These are phyloP conservation scores for Cadophora sp. DNA, from an alignment of 2,329 filamentous ascomycete genomes.

Conservation along the genomic window DNA sequence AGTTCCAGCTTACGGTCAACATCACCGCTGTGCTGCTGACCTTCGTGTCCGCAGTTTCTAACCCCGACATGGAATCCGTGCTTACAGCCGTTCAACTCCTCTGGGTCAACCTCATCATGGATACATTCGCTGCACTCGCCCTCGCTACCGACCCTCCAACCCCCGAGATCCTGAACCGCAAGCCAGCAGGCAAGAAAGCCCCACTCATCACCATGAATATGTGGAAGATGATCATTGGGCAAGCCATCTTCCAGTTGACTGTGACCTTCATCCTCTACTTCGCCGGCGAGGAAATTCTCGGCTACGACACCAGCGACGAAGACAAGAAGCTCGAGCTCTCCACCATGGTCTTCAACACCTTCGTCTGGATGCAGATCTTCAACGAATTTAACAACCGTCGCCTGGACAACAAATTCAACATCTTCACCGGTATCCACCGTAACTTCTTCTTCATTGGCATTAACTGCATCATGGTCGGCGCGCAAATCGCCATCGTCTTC, in stretches of 20 bases:
- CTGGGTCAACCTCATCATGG: slow-evolving; percentile 87
- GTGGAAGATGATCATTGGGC: slow-evolving; percentile 99
- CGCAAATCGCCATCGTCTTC: slow-evolving; percentile 88
- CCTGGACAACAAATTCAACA: slow-evolving; percentile 93
- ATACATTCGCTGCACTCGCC: slow-evolving; percentile 79
- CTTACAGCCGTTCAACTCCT: slow-evolving; percentile 78
- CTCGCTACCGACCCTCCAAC: slow-evolving; percentile 77
- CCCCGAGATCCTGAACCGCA: slow-evolving; percentile 69
- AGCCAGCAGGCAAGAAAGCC: slow-evolving; percentile 75
- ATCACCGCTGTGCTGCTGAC: slow-evolving; percentile 79
- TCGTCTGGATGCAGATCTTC: slow-evolving; percentile 99
- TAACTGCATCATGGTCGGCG: slow-evolving; percentile 84
- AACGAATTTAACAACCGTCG: slow-evolving; percentile 90
- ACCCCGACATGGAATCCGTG: slow-evolving; percentile 66
- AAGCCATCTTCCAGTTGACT: slow-evolving; percentile 85
- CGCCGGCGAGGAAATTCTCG: slow-evolving; percentile 65
- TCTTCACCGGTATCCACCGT: slow-evolving; percentile 83
- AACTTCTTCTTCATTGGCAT: slow-evolving; percentile 93
- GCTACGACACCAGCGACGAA: slow-evolving; percentile 56
- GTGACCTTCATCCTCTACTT: slow-evolving; percentile 86
- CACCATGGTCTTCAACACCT: slow-evolving; percentile 84
- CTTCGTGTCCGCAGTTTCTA: slow-evolving; percentile 76
- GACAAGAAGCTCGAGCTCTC: slow-evolving; percentile 70
- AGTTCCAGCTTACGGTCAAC: slow-evolving; percentile 74
- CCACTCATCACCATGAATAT: slow-evolving; percentile 86